Evolutionary conservation across 768 basidiomycete species (phyloP), one percentile per base, ranked within the genome.

Genomic region (Lepiota brunneoincarnata): DNA sequence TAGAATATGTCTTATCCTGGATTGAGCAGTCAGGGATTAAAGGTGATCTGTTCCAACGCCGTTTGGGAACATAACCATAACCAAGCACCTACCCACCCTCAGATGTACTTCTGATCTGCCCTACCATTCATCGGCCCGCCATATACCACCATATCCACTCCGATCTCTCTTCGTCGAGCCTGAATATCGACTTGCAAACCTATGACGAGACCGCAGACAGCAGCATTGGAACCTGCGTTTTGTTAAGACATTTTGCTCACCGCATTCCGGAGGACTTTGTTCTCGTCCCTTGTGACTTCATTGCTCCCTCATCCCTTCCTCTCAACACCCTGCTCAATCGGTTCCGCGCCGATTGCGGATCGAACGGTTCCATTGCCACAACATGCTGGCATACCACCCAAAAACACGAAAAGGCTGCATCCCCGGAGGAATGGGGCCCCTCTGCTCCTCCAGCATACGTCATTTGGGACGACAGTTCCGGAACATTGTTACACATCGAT

Each of bases 51-150:
- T 42, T 51, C 9, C 3, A 31, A 45, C 45, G 14, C 55, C 3
- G 34, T 47, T 24, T 20, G 45, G 28, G 38, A 28, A n/a, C n/a
- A n/a, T n/a, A n/a, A n/a, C n/a, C 15, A 41, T 58, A 48, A 55
- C 55, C 55, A 48, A 58, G 43, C 53, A 38, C 40, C 36, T 48
- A 41, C 54, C 26, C 37, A 45, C 54, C 28, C 37, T 43, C 17
- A 96, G 94, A 96, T 66, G 86, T 95, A 23, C 78, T 96, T 14
- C 75, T 97, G 38, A 85, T 97, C 57, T 93, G 91, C 61, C 93
- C 94, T 18, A 70, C 84, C 11, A 74, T 82, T 9, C 92, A 94
- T 63, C 84, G 88, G 7, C 72, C 81, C 1, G 76, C 84, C 2
- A 82, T 97, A 62, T 86, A 90, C 24, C 87, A 95, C 61, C 87